These are phyloP conservation scores for Diaporthe batatas DNA, from an alignment of 2,329 filamentous ascomycete genomes.

Conservation along the genomic window DNA sequence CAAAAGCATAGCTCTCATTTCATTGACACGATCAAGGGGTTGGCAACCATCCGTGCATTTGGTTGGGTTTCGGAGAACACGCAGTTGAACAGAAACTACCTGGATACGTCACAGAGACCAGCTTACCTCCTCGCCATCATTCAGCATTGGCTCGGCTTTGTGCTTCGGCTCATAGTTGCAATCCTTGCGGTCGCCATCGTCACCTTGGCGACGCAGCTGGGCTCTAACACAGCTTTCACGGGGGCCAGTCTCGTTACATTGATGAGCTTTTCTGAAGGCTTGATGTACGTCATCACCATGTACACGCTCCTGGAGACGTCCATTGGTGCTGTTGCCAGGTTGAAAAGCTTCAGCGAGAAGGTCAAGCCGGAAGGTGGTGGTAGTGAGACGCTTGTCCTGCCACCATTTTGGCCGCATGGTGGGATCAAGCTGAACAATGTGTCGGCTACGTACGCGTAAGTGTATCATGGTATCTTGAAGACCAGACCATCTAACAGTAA, in stretches of 20 bases:
- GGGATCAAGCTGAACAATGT: background rate
- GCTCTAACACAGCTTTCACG: conserved; percentile 13
- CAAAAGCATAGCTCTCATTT: conserved; percentile 4
- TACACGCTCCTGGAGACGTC: conserved; percentile 30
- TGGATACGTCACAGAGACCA: conserved; percentile 7
- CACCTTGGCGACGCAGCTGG: background rate
- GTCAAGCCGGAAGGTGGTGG: conserved; percentile 5
- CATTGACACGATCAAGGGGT: background rate
- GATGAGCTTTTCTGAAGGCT: conserved; percentile 27
- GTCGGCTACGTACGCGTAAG: conserved; percentile 16
- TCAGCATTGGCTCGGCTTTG: background rate
- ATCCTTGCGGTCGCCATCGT: conserved; percentile 6
- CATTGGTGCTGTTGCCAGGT: conserved; percentile 25
- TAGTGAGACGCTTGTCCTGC: background rate
- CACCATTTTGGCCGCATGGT: background rate
- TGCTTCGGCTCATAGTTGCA: background rate
- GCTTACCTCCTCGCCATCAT: conserved; percentile 6
- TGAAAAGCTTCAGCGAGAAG: conserved; percentile 29
- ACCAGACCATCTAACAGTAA: background rate
- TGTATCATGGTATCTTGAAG: too few relatives aligned
- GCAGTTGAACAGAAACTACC: background rate
- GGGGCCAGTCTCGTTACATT: conserved; percentile 21
- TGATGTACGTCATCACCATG: conserved; percentile 28
- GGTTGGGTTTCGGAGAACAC: background rate
- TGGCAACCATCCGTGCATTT: conserved; percentile 16